Evolutionary conservation across 2,329 filamentous ascomycete genomes (phyloP).

Genomic region (Venturia oleaginea): DNA sequence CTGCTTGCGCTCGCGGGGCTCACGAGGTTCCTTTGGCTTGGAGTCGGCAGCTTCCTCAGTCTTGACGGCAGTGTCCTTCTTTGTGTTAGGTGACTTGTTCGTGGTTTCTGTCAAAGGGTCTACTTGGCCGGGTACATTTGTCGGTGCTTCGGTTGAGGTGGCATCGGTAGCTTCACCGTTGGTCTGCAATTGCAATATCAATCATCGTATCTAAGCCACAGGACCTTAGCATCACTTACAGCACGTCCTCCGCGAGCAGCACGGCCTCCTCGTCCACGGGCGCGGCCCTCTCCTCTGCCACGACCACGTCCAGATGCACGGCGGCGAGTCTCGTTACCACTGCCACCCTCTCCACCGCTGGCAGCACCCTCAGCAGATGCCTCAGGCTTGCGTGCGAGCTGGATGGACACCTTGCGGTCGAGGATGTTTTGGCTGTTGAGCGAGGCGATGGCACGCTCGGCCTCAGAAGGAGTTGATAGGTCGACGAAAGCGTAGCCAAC

Average conservation of each 20-base stretch:
- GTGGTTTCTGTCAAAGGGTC: constrained; percentile 41
- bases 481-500: constrained; percentile 99
- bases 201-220: constrained; percentile 22
- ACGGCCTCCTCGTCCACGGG: constrained; percentile 52
- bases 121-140: constrained; percentile 44
- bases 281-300: constrained; percentile 51
- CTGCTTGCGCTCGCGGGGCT: constrained; percentile 58
- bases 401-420: constrained; percentile 97
- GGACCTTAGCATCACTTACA: constrained; percentile 47
- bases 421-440: constrained; percentile 97
- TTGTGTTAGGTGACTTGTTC: constrained; percentile 47
- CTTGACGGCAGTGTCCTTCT: constrained; percentile 39
- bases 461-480: constrained; percentile 87
- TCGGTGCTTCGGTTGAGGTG: constrained; percentile 34
- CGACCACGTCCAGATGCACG: constrained; percentile 47
- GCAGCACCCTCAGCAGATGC: constrained; percentile 69
- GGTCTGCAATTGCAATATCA: constrained; percentile 20
- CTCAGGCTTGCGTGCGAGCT: constrained; percentile 96
- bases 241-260: constrained; percentile 55
- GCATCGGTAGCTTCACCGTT: constrained; percentile 40
- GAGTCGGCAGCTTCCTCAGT: constrained; percentile 27
- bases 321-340: constrained; percentile 53
- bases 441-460: constrained; percentile 88
- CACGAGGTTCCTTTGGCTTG: constrained; percentile 40
- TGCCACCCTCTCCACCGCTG: constrained; percentile 64